These are phyloP conservation scores for Dothideomycetidae sp. DNA, from an alignment of 2,329 filamentous ascomycete species.

Conservation along the genomic window DNA sequence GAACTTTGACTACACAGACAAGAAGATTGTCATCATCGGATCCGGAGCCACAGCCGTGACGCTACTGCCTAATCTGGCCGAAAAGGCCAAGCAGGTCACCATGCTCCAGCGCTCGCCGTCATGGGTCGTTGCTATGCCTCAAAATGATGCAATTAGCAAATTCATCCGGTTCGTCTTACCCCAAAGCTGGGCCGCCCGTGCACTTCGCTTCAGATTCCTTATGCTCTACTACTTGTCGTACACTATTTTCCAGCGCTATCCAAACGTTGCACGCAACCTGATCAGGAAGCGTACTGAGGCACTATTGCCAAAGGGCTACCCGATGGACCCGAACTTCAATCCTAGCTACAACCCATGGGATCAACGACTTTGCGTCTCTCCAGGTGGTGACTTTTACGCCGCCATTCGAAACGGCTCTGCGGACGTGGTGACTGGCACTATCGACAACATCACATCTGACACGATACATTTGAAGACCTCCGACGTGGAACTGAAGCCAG, in stretches of 20 bases:
- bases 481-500: slow-evolving; percentile 35
- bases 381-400: slow-evolving; percentile 45
- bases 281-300: slow-evolving; percentile 31
- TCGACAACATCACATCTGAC: slow-evolving; percentile 35
- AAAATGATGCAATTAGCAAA: slow-evolving; percentile 22
- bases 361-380: slow-evolving; percentile 61
- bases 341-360: slow-evolving; percentile 43
- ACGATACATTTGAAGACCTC: slow-evolving; percentile 35
- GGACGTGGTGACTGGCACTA: slow-evolving; percentile 41
- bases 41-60: slow-evolving; percentile 70
- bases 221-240: slow-evolving; percentile 22
- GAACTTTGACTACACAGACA: slow-evolving; percentile 48
- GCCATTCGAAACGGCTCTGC: slow-evolving; percentile 37
- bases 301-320: slow-evolving; percentile 33
- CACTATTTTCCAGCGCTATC: slow-evolving; percentile 21
- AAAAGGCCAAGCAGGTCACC: slow-evolving; percentile 52
- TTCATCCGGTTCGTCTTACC: slow-evolving; percentile 28
- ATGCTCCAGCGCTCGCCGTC: slow-evolving; percentile 70
- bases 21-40: slow-evolving; percentile 59
- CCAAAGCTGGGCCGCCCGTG: slow-evolving; percentile 14
- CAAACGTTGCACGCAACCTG: slow-evolving; percentile 17
- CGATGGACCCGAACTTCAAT: slow-evolving; percentile 32
- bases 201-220: slow-evolving; percentile 25
- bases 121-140: slow-evolving; percentile 47
- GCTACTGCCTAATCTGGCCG: slow-evolving; percentile 53